phyloP scores from a whole-genome alignment of 495 filamentous ascomycete genomes.

The Tuber microsphaerosporum region DNA sequence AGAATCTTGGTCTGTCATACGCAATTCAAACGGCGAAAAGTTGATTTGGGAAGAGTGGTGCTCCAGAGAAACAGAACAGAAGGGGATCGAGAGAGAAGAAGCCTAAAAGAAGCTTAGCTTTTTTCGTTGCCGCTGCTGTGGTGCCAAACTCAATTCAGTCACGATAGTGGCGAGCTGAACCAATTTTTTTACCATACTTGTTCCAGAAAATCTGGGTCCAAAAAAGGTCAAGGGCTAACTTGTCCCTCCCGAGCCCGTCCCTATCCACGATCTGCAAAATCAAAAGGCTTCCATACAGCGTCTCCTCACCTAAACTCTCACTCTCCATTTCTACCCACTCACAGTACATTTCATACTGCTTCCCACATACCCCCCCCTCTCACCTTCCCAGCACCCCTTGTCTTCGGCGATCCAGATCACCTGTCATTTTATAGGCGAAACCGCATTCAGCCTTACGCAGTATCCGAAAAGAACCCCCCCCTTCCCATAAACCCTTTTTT shows the following conservation, averaged over 20 bases:
- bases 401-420: background rate
- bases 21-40: background rate
- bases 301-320: background rate
- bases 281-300: background rate
- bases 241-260: background rate
- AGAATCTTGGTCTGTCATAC: background rate
- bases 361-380: background rate
- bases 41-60: background rate
- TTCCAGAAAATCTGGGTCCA: background rate
- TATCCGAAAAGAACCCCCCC: background rate
- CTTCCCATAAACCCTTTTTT: background rate
- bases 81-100: background rate
- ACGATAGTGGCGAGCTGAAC: background rate
- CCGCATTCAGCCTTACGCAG: conserved; percentile 3
- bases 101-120: background rate
- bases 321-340: background rate
- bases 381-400: background rate
- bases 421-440: background rate
- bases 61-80: background rate
- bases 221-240: background rate
- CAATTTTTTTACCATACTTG: background rate
- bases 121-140: background rate
- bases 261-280: background rate
- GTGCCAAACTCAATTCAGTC: conserved; percentile 2
- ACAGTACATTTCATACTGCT: background rate